Evolutionary conservation across 1,284 basidiomycete species (phyloP).

Genomic region (Caloboletus inedulis): DNA sequence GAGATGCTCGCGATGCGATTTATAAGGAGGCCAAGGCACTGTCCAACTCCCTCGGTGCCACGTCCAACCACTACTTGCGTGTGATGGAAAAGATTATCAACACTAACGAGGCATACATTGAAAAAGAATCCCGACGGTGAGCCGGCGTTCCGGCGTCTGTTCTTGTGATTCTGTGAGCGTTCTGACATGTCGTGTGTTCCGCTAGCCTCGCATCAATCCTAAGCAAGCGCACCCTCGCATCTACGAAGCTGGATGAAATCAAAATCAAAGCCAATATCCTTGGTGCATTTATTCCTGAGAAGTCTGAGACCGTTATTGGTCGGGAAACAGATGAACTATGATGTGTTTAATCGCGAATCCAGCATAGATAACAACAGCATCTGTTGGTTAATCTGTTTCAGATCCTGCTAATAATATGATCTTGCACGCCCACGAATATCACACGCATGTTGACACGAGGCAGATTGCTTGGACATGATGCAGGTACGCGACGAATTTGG

Average conservation of each 20-base stretch:
- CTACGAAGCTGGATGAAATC: constrained; percentile 88
- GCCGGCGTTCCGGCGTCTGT: constrained; percentile 25
- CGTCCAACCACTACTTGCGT: constrained; percentile 82
- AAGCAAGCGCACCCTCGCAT: constrained; percentile 69
- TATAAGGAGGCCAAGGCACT: constrained; percentile 59
- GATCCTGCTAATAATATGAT: constrained; percentile 17
- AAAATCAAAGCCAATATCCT: constrained; percentile 91
- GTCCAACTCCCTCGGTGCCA: constrained; percentile 44
- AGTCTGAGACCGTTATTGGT: constrained; percentile 34
- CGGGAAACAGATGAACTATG: constrained; percentile 39
- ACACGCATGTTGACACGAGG: constrained; percentile 23
- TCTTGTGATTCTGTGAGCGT: neutral
- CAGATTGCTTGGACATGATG: constrained; percentile 22
- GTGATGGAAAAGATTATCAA: constrained; percentile 88
- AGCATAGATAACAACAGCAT: constrained; percentile 16
- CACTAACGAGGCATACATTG: constrained; percentile 73
- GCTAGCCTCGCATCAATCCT: constrained; percentile 66
- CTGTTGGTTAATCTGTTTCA: constrained; percentile 19
- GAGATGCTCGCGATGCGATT: constrained; percentile 56
- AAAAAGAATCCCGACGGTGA: constrained; percentile 84
- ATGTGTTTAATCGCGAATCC: constrained; percentile 8
- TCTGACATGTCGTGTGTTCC: constrained; percentile 15
- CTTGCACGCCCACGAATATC: constrained; percentile 2
- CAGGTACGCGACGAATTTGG: constrained; percentile 24
- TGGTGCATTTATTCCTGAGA: constrained; percentile 60